Conservation (phyloP, 129 eudicot species). For the Kitagawia praeruptora region DNA sequence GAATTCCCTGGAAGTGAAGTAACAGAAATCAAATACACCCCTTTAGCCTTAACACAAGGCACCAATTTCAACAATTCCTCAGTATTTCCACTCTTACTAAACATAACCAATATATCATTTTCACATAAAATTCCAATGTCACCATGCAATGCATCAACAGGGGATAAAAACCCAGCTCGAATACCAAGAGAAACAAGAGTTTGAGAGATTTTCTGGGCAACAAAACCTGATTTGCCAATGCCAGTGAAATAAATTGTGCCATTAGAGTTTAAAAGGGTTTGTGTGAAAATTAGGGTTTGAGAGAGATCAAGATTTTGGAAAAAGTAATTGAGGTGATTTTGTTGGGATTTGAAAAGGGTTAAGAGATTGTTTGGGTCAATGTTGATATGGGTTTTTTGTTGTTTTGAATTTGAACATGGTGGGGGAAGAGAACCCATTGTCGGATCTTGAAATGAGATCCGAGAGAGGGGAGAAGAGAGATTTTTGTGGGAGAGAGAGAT, state of each 20-base stretch:
- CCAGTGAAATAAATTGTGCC: slow-evolving; percentile 88
- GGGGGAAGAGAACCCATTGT: slow-evolving; percentile 48
- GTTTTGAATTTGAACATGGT: slow-evolving; percentile 3
- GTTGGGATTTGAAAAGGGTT: slow-evolving; percentile 74
- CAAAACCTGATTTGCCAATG: slow-evolving; percentile 93
- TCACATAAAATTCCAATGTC: slow-evolving; percentile 62
- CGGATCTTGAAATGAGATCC: neutral
- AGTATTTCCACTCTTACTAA: slow-evolving; percentile 81
- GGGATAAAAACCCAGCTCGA: slow-evolving; percentile 63
- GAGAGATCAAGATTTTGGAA: slow-evolving; percentile 66
- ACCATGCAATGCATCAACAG: slow-evolving; percentile 85
- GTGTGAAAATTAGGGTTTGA: slow-evolving; percentile 72
- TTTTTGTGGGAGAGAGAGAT: neutral
- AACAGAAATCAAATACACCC: slow-evolving; percentile 69
- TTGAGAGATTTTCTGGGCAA: slow-evolving; percentile 85
- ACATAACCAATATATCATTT: slow-evolving; percentile 51
- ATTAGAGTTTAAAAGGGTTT: slow-evolving; percentile 51
- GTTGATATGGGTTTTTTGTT: slow-evolving; percentile 14
- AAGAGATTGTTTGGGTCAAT: slow-evolving; percentile 41
- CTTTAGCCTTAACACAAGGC: slow-evolving; percentile 90
- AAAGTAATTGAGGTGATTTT: slow-evolving; percentile 74
- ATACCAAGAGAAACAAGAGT: slow-evolving; percentile 82
- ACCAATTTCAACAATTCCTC: slow-evolving; percentile 65
- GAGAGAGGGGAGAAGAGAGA: neutral
- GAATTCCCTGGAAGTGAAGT: slow-evolving; percentile 59